Evolutionary conservation across 371 early-diverging fungal genomes (phyloP).

Genomic region (Mortierella sp.): DNA sequence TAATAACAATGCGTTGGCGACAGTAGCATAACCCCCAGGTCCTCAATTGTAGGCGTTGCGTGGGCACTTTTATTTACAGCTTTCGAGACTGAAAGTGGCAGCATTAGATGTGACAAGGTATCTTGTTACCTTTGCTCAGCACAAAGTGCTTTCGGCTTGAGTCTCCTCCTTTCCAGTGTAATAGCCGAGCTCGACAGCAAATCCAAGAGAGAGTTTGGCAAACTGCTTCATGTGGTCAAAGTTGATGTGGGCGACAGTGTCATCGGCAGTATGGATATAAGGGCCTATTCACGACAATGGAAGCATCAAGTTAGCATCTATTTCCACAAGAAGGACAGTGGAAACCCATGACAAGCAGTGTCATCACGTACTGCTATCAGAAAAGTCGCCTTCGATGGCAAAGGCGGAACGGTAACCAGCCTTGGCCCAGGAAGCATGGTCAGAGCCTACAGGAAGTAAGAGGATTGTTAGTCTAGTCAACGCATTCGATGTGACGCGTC

Average conservation of each 20-base stretch:
- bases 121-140: no score
- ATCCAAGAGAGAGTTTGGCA: slow-evolving; percentile 82
- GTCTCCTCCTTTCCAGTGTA: slow-evolving; percentile 55
- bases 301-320: not conserved
- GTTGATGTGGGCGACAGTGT: slow-evolving; percentile 75
- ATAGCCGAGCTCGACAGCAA: slow-evolving; percentile 80
- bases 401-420: slow-evolving; percentile 88
- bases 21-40: no score
- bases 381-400: slow-evolving; percentile 83
- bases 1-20: no score
- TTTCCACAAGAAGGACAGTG: not conserved
- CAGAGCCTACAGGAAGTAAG: slow-evolving; percentile 57
- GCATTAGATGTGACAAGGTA: no score
- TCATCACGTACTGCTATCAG: slow-evolving; percentile 63
- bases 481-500: no score
- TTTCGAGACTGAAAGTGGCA: no score
- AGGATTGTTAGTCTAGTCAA: not conserved
- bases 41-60: no score
- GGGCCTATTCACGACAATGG: slow-evolving; percentile 36
- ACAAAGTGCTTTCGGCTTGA: no score
- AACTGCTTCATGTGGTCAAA: slow-evolving; percentile 91
- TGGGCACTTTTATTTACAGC: no score
- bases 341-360: not conserved
- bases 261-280: slow-evolving; percentile 79
- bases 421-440: slow-evolving; percentile 93